Conservation (phyloP, 768 basidiomycete species). For the Lyophyllum shimeji region DNA sequence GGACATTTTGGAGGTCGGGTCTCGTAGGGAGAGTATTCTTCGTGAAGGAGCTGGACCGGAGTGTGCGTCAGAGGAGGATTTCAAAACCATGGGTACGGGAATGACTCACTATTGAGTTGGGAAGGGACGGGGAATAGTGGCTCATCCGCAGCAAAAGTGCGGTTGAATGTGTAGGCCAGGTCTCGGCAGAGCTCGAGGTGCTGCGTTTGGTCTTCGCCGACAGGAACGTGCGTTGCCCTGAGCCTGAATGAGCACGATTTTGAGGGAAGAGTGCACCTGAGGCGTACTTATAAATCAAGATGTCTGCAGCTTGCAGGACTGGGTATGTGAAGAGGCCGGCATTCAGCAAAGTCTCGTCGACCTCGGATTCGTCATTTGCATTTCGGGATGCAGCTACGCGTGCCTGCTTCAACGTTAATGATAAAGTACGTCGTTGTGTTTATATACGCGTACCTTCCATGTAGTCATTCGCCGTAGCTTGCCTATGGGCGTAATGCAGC, state of each 20-base stretch:
- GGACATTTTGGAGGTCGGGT: constrained; percentile 91
- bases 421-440: not conserved
- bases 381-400: constrained; percentile 75
- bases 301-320: constrained; percentile 90
- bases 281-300: constrained; percentile 74
- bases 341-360: constrained; percentile 81
- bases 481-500: constrained; percentile 81
- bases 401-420: constrained; percentile 43
- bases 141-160: constrained; percentile 46
- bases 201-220: constrained; percentile 95
- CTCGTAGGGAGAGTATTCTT: constrained; percentile 83
- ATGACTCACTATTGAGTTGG: constrained; percentile 66
- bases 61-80: not conserved
- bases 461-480: constrained; percentile 90
- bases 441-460: constrained; percentile 71
- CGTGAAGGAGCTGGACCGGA: constrained; percentile 63
- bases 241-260: not conserved
- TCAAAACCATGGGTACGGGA: not conserved
- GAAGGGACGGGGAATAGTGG: constrained; percentile 72
- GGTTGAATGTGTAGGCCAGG: constrained; percentile 81
- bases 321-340: constrained; percentile 91
- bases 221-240: constrained; percentile 91
- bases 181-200: constrained; percentile 90
- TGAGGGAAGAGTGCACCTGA: constrained; percentile 14
- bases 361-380: constrained; percentile 69